Conservation (phyloP, 495 filamentous ascomycete genomes). For the Aspergillus mulundensis region DNA sequence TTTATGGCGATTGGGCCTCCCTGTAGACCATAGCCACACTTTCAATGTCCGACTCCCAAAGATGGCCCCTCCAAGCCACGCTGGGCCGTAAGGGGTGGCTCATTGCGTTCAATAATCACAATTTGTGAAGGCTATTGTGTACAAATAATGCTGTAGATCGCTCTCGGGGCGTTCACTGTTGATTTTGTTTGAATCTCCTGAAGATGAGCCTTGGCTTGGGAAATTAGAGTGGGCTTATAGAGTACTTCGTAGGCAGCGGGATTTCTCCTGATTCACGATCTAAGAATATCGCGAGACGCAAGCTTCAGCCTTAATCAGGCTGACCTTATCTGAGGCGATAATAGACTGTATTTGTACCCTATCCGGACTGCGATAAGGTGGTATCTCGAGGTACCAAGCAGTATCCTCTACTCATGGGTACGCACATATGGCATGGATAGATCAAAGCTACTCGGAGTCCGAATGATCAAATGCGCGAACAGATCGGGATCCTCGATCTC, state of each 20-base stretch:
- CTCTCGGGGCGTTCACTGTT: too few species aligned
- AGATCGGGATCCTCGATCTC: slow-evolving; percentile 2
- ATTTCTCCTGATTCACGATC: slow-evolving; percentile 1
- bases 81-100: background rate
- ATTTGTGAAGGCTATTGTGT: background rate
- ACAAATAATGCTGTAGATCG: too few species aligned
- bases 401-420: background rate
- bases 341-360: background rate
- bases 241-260: slow-evolving; percentile 1
- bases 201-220: slow-evolving; percentile 3
- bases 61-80: slow-evolving; percentile 7
- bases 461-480: too few species aligned
- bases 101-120: background rate
- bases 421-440: too few species aligned
- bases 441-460: too few species aligned
- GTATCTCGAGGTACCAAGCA: too few species aligned
- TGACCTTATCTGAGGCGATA: background rate
- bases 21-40: slow-evolving; percentile 12
- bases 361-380: too few species aligned
- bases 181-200: slow-evolving; percentile 1
- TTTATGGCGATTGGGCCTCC: slow-evolving; percentile 2
- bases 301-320: background rate
- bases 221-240: background rate
- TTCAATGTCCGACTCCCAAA: background rate
- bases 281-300: background rate